These are phyloP conservation scores for Apiospora koreana DNA, from an alignment of 2,329 filamentous ascomycete genomes.

Conservation along the genomic window DNA sequence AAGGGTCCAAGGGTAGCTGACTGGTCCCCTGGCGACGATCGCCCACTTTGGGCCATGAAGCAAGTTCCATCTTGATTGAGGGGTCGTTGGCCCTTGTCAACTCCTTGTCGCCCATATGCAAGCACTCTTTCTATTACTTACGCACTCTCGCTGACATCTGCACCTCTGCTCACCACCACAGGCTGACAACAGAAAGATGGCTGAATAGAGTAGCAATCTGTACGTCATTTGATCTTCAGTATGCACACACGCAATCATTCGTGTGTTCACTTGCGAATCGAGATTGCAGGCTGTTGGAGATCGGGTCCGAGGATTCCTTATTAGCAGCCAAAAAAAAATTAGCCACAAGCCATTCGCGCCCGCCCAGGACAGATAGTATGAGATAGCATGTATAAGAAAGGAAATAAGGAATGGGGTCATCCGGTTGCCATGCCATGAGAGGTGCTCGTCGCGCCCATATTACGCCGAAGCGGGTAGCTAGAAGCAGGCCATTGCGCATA, in stretches of 20 bases:
- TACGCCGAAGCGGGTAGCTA: neutral
- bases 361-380: neutral
- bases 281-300: neutral
- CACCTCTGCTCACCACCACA: neutral
- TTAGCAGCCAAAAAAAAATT: neutral
- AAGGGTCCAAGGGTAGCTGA: neutral
- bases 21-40: neutral
- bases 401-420: neutral
- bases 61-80: conserved; percentile 9
- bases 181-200: neutral
- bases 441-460: neutral
- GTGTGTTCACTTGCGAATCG: neutral
- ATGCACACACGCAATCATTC: neutral
- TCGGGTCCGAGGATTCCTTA: neutral
- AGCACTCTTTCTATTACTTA: neutral
- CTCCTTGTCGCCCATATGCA: neutral
- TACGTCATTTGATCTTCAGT: neutral
- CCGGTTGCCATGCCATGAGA: neutral
- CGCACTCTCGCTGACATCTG: neutral
- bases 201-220: neutral
- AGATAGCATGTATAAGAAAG: neutral
- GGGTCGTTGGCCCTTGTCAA: neutral
- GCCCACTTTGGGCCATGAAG: neutral
- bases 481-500: neutral
- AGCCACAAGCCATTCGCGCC: neutral